Evolutionary conservation across 371 early-diverging fungal species (phyloP).

Genomic region (Rhizopus arrhizus): DNA sequence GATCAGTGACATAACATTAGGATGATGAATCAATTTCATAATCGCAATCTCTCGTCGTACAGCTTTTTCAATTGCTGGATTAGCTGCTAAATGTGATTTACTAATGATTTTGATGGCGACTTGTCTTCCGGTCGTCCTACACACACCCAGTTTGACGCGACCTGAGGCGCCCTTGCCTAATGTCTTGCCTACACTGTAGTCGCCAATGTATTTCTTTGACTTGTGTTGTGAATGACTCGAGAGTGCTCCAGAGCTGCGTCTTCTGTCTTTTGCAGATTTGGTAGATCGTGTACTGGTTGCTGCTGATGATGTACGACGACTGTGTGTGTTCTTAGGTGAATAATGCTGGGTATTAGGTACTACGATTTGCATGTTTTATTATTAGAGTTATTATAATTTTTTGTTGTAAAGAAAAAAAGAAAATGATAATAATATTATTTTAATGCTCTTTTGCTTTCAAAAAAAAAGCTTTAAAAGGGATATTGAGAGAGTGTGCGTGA

Average conservation of each 20-base stretch:
- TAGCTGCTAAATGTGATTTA: constrained; percentile 48
- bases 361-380: no score
- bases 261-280: constrained; percentile 38
- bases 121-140: constrained; percentile 46
- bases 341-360: no score
- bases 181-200: constrained; percentile 54
- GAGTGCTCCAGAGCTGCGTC: constrained; percentile 46
- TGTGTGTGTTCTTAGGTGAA: constrained; percentile 19
- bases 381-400: no score
- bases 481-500: background rate
- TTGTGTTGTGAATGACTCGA: constrained; percentile 41
- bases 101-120: constrained; percentile 57
- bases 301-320: constrained; percentile 39
- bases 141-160: constrained; percentile 51
- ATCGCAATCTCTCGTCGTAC: constrained; percentile 77
- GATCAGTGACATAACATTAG: constrained; percentile 66
- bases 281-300: constrained; percentile 30
- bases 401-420: no score
- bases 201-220: constrained; percentile 49
- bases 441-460: no score
- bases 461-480: background rate
- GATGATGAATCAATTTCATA: constrained; percentile 71
- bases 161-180: constrained; percentile 58
- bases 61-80: constrained; percentile 67
- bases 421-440: no score